Evolutionary conservation across 192 early-diverging fungal genomes (phyloP), one percentile per base, ranked within the genome.

Genomic region (Umbelopsis ramanniana): DNA sequence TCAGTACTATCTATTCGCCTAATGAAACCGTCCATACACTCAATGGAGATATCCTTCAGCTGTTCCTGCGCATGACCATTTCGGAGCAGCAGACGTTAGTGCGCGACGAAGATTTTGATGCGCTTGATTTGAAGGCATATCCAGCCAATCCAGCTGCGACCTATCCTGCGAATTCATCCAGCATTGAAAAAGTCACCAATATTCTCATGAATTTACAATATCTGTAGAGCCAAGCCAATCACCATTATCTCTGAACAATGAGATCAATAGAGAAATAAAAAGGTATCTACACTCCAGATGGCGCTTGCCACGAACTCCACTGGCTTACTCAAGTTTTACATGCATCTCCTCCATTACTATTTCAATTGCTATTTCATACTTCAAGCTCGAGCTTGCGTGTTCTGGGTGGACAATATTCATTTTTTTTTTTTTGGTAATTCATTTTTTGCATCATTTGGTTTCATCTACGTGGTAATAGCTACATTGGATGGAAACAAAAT

Each of bases 1-100:
- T 63, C 2, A 37, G 57, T 26, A 63, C 57, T 35, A 63, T 63
- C 57, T 63, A 63, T 29, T 29, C 12, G 14, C 57, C 33, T 17
- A 38, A 35, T 37, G 57, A 63, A 63, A 37, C 14, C 35, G 14
- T 37, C 33, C 11, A 37, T n/a, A 63, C 57, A 29, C 33, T 63
- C 15, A 26, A 63, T 26, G 57, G 57, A 7, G 33, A 63, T 37
- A 63, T 33, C 3, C 57, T 63, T 37, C 33, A 19, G 2, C 15
- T 63, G 19, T 63, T 63, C 26, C 26, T 35, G 12, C 57, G 57
- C 57, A 63, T 63, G 57, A 29, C 57, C 0, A 2, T 19, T 19
- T 17, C 29, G 2, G 57, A 63, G 19, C 57, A 63, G 19, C 17
- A 29, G 17, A 3, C 17, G 11, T 26, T 63, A 12, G 26, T 63